These are phyloP conservation scores for Lepidopterella palustris DNA, from an alignment of 495 filamentous ascomycete species.

Conservation along the genomic window DNA sequence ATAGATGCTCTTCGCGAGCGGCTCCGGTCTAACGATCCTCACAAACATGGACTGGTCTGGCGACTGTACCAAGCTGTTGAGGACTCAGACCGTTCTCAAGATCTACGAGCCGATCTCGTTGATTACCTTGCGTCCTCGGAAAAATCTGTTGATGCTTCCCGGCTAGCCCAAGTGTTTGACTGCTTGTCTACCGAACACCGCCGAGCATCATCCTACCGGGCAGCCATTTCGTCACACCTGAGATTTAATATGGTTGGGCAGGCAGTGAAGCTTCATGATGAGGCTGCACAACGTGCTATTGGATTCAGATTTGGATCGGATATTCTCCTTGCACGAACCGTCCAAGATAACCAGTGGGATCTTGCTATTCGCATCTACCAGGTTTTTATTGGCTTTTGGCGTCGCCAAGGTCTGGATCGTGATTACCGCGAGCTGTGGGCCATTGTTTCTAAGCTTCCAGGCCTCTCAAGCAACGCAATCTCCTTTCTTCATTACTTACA, in stretches of 20 bases:
- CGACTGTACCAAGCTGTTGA: conserved; percentile 11
- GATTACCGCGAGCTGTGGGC: conserved; percentile 1
- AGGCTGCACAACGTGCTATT: conserved; percentile 12
- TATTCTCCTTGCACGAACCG: conserved; percentile 18
- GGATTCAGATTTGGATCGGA: conserved; percentile 15
- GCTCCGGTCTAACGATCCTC: neutral
- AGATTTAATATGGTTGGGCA: conserved; percentile 20
- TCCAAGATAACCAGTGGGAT: conserved; percentile 26
- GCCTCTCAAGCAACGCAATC: neutral
- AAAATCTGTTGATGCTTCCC: conserved; percentile 5
- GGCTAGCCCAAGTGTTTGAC: conserved; percentile 20
- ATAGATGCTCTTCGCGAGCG: conserved; percentile 8
- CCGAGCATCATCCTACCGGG: conserved; percentile 21
- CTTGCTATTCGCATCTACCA: conserved; percentile 13
- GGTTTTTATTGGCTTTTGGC: conserved; percentile 2
- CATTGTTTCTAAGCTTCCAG: conserved; percentile 3
- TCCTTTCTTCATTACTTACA: conserved; percentile 13
- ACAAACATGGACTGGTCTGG: conserved; percentile 15
- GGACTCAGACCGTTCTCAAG: conserved; percentile 21
- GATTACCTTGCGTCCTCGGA: conserved; percentile 25
- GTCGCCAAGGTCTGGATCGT: neutral
- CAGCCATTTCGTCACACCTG: conserved; percentile 21
- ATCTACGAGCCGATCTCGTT: conserved; percentile 23
- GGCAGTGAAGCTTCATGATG: conserved; percentile 19
- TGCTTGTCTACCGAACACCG: conserved; percentile 9